Evolutionary conservation across 768 basidiomycete species (phyloP).

Genomic region (Leucocoprinus leucothites): DNA sequence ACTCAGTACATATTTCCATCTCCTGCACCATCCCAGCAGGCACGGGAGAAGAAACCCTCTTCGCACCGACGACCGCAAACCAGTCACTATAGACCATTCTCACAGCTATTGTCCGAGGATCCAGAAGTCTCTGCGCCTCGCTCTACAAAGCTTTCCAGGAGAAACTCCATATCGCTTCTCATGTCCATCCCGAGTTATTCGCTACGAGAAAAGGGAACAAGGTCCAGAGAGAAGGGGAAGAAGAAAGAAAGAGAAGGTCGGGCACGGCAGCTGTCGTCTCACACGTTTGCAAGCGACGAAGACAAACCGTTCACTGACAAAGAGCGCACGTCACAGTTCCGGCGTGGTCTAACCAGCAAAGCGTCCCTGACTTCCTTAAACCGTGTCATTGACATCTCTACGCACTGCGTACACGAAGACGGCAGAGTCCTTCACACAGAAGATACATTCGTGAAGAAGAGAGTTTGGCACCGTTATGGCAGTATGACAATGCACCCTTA

Average conservation of each 20-base stretch:
- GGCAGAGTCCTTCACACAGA: constrained; percentile 15
- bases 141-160: not conserved
- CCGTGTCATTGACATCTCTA: not conserved
- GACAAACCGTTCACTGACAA: constrained; percentile 16
- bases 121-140: not conserved
- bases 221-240: constrained; percentile 25
- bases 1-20: not conserved
- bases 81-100: constrained; percentile 40
- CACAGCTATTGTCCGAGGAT: constrained; percentile 27
- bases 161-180: constrained; percentile 1
- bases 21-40: constrained; percentile 5
- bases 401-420: constrained; percentile 16
- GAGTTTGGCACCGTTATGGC: constrained; percentile 35
- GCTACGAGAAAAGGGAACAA: constrained; percentile 30
- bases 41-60: constrained; percentile 12
- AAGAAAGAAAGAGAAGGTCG: constrained; percentile 23
- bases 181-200: constrained; percentile 1
- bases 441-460: constrained; percentile 27
- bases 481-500: constrained; percentile 58
- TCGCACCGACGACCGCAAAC: constrained; percentile 9
- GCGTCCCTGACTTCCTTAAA: not conserved
- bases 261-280: constrained; percentile 5
- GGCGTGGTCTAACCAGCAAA: not conserved
- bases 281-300: constrained; percentile 15
- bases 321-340: not conserved